These are phyloP conservation scores for Mayamaea pseudoterrestris DNA, from an alignment of 108 stramenopile species.

Conservation along the genomic window DNA sequence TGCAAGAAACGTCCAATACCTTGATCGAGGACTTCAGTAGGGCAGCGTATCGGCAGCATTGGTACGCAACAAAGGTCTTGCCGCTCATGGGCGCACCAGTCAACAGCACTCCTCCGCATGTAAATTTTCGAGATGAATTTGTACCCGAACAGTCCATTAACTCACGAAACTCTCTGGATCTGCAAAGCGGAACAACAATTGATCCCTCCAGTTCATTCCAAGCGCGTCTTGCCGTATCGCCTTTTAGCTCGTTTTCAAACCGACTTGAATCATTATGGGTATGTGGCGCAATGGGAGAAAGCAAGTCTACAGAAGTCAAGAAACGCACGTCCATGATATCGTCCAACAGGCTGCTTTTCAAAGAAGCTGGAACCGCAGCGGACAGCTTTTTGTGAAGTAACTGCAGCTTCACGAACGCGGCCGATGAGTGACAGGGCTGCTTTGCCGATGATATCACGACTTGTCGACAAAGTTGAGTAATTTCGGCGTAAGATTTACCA, in stretches of 20 bases:
- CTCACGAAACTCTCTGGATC: constrained; percentile 27
- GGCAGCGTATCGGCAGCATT: constrained; percentile 48
- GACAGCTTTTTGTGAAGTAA: no score
- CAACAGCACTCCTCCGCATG: constrained; percentile 62
- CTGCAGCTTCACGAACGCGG: no score
- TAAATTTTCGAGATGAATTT: constrained; percentile 12
- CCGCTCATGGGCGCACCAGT: constrained; percentile 58
- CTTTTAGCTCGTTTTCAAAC: neutral
- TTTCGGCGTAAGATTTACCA: constrained; percentile 45
- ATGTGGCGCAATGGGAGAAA: neutral
- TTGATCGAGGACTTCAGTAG: constrained; percentile 34
- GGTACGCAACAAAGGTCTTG: constrained; percentile 54
- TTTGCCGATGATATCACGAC: constrained; percentile 15
- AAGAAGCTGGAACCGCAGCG: no score
- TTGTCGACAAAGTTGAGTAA: constrained; percentile 54
- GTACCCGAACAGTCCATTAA: constrained; percentile 17
- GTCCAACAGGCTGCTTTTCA: constrained; percentile 38
- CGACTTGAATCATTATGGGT: neutral
- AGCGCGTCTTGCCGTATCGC: constrained; percentile 7
- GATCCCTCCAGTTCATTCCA: constrained; percentile 47
- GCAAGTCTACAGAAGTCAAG: constrained; percentile 34
- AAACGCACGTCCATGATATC: constrained; percentile 70
- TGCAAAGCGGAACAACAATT: constrained; percentile 70
- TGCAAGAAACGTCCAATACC: constrained; percentile 73
- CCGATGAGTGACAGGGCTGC: no score